A percentile compares a stretch with the other conserved stretches of the same genome.
Conservation (phyloP, 2,329 filamentous ascomycete species). For the Penicillium sp. region DNA sequence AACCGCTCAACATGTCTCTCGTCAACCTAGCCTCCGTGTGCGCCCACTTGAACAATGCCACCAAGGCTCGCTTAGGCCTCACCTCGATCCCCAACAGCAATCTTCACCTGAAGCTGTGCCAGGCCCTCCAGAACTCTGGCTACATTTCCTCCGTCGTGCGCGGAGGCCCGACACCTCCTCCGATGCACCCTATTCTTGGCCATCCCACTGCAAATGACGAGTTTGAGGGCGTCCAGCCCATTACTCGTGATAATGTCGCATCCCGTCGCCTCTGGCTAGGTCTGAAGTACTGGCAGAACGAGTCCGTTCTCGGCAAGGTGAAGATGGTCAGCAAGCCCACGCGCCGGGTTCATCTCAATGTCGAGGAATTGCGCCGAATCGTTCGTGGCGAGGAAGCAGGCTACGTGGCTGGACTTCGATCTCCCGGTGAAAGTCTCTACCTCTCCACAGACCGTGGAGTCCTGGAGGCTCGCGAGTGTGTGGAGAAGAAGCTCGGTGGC, state of each 20-base stretch:
- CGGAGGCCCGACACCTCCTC: conserved; percentile 64
- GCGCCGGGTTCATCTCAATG: conserved; percentile 68
- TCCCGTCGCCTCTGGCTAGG: conserved; percentile 81
- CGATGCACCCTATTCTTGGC: conserved; percentile 57
- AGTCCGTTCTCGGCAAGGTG: conserved; percentile 74
- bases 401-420: conserved; percentile 71
- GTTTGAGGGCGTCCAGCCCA: conserved; percentile 49
- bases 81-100: conserved; percentile 82
- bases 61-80: conserved; percentile 77
- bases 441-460: conserved; percentile 76
- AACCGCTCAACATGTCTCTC: conserved; percentile 65
- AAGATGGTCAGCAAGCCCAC: conserved; percentile 73
- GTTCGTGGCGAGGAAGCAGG: conserved; percentile 68
- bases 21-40: conserved; percentile 77
- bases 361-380: conserved; percentile 65
- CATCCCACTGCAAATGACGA: conserved; percentile 48
- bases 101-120: conserved; percentile 73
- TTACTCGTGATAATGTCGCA: conserved; percentile 73
- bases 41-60: conserved; percentile 89
- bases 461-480: conserved; percentile 79
- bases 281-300: conserved; percentile 84
- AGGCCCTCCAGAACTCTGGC: conserved; percentile 80
- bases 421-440: conserved; percentile 81
- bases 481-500: conserved; percentile 80
- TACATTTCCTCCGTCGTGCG: conserved; percentile 81